Evolutionary conservation across 345 rosid genomes (phyloP).

Genomic region (Nasturtium officinale): DNA sequence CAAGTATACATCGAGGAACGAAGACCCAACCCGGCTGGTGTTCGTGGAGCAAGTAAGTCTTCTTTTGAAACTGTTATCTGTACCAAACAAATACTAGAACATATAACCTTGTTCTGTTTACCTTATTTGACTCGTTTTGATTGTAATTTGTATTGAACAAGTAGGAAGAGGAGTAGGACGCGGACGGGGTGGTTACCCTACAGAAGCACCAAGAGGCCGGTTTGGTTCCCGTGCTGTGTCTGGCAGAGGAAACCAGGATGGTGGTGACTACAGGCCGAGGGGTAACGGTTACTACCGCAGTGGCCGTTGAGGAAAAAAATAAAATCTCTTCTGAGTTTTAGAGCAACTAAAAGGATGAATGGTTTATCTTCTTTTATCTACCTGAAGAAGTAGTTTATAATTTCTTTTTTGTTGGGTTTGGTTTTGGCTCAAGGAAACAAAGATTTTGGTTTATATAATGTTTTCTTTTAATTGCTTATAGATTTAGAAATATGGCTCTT

Average conservation of each 20-base stretch:
- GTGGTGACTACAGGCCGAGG: conserved; percentile 65
- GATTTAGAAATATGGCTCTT: conserved; percentile 21
- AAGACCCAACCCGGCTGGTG: conserved; percentile 77
- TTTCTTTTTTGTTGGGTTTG: conserved; percentile 38
- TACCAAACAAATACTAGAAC: neutral
- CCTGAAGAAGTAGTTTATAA: conserved; percentile 35
- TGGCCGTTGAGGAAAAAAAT: conserved; percentile 44
- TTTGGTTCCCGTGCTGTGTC: conserved; percentile 57
- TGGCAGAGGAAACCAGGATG: conserved; percentile 78
- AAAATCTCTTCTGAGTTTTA: conserved; percentile 31
- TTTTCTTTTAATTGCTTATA: conserved; percentile 35
- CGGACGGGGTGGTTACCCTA: conserved; percentile 70
- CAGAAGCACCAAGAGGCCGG: conserved; percentile 72
- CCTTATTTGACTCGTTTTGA: neutral
- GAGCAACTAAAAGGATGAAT: conserved; percentile 17
- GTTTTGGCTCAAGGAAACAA: conserved; percentile 18
- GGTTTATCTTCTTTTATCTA: conserved; percentile 20
- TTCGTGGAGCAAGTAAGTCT: conserved; percentile 84
- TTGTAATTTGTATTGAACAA: neutral
- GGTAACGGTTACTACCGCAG: conserved; percentile 77
- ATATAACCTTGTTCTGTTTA: neutral
- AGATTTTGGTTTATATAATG: conserved; percentile 45
- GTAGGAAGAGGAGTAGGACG: conserved; percentile 55
- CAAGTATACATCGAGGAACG: conserved; percentile 91
- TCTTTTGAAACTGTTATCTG: neutral